phyloP scores from a whole-genome alignment of 768 basidiomycete genomes.

The Antrodiella citrinella region DNA sequence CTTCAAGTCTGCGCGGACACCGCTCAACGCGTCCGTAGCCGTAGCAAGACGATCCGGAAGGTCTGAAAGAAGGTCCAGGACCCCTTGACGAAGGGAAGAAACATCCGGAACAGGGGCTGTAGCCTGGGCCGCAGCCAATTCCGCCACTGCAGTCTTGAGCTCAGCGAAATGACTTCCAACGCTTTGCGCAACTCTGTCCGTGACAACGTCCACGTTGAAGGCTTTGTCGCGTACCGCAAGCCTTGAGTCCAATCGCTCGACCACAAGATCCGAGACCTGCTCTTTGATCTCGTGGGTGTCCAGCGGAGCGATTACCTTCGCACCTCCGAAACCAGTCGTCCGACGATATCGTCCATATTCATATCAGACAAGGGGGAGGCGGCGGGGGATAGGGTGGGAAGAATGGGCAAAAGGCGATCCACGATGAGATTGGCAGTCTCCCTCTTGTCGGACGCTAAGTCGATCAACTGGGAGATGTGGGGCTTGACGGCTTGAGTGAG shows the following conservation, averaged over 20 bases:
- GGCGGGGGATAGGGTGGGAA: slow-evolving; percentile 33
- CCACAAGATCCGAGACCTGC: slow-evolving; percentile 81
- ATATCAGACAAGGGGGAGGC: slow-evolving; percentile 33
- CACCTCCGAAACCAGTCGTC: slow-evolving; percentile 60
- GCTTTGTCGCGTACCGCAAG: slow-evolving; percentile 70
- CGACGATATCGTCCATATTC: slow-evolving; percentile 44
- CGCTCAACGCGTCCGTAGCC: slow-evolving; percentile 36
- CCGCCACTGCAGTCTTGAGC: slow-evolving; percentile 14
- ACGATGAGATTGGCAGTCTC: slow-evolving; percentile 82
- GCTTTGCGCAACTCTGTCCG: slow-evolving; percentile 46
- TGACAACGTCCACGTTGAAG: slow-evolving; percentile 53
- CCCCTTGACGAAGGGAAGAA: slow-evolving; percentile 13
- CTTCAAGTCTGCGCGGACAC: slow-evolving; percentile 18
- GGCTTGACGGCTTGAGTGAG: slow-evolving; percentile 84
- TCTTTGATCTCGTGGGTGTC: slow-evolving; percentile 86
- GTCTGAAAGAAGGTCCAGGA: slow-evolving; percentile 31
- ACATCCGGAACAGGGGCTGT: slow-evolving; percentile 7
- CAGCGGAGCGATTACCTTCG: slow-evolving; percentile 65
- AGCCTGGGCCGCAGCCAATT: slow-evolving; percentile 2
- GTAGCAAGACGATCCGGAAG: slow-evolving; percentile 40
- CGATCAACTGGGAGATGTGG: slow-evolving; percentile 82
- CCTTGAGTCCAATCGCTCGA: slow-evolving; percentile 76
- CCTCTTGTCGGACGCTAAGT: slow-evolving; percentile 81
- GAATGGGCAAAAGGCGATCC: slow-evolving; percentile 57
- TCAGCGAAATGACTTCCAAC: slow-evolving; percentile 36